These are phyloP conservation scores for Cytospora schulzeri DNA, from an alignment of 2,329 filamentous ascomycete species.

Conservation along the genomic window DNA sequence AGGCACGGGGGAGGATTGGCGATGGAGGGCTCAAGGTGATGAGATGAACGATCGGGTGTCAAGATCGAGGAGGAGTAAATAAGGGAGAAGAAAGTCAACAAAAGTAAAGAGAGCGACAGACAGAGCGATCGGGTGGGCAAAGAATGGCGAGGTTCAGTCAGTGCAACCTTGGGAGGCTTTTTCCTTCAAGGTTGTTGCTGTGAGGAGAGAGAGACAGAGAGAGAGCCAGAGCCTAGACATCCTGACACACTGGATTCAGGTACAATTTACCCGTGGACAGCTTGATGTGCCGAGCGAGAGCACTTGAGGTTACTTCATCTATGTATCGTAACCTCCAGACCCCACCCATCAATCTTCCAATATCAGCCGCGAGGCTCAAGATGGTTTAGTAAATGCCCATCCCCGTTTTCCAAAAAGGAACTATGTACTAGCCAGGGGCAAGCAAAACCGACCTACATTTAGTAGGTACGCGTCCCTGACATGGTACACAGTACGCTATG, in stretches of 20 bases:
- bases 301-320: no score
- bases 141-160: neutral
- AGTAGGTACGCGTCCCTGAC: no score
- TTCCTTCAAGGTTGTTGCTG: neutral
- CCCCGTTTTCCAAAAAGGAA: neutral
- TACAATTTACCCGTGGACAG: no score
- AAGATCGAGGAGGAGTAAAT: neutral
- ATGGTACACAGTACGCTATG: neutral
- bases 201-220: no score
- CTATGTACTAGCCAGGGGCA: slow-evolving; percentile 19
- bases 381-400: neutral
- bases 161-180: neutral
- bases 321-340: neutral
- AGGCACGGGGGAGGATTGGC: slow-evolving; percentile 4
- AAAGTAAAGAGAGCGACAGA: neutral
- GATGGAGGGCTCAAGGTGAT: neutral
- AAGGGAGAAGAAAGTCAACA: slow-evolving; percentile 4
- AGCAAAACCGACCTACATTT: neutral
- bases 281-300: neutral
- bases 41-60: neutral
- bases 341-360: neutral
- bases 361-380: slow-evolving; percentile 1
- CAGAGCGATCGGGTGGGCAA: neutral
- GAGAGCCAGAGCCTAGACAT: neutral
- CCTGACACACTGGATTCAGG: neutral